Evolutionary conservation across 179 eudicot species (phyloP), one percentile per base, ranked within the genome.

Genomic region (Spergularia azorica): DNA sequence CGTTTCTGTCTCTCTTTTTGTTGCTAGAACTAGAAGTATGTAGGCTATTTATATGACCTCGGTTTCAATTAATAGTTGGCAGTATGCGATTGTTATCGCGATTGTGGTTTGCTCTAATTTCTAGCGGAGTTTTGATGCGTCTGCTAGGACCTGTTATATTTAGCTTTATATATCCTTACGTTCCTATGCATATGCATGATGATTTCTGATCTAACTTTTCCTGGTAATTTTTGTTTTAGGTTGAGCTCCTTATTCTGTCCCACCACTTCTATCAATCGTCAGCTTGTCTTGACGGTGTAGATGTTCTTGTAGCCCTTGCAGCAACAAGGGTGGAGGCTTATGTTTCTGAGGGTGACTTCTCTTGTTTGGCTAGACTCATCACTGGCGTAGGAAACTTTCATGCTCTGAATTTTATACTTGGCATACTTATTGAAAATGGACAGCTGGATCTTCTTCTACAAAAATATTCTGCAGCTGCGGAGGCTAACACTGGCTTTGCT

Each of bases 321-420:
- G 96, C 98, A 73, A 92, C 98, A 77, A 90, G 96, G 86, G 99
- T 96, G 60, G 99, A 96, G 64, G 91, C 98, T 81, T 96, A 96
- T 83, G 99, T 92, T 46, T 79, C 89, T 57, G 99, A 96, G 84
- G 98, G 94, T 17, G 99, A 94, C 82, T 96, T 94, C 79, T 81
- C 98, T 74, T 96, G 99, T 75, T 88, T 96, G 87, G 98, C 99
- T 74, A 95, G 99, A 62, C 84, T 96, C 74, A 86, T 96, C 71
- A 96, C 99, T 62, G 99, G 99, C 79, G 99, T 96, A 55, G 98
- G 99, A 61, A 96, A 96, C 79, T 96, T 96, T 81, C 96, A 94
- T 84, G 89, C 97, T 21, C 91, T 96, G 67, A 89, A 90, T 84
- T 96, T 96, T 82, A 96, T 96, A 79, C 97, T 96, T 48, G 94